These are phyloP conservation scores for Zasmidium citrigriseum DNA, from an alignment of 2,329 filamentous ascomycete genomes.

Conservation along the genomic window DNA sequence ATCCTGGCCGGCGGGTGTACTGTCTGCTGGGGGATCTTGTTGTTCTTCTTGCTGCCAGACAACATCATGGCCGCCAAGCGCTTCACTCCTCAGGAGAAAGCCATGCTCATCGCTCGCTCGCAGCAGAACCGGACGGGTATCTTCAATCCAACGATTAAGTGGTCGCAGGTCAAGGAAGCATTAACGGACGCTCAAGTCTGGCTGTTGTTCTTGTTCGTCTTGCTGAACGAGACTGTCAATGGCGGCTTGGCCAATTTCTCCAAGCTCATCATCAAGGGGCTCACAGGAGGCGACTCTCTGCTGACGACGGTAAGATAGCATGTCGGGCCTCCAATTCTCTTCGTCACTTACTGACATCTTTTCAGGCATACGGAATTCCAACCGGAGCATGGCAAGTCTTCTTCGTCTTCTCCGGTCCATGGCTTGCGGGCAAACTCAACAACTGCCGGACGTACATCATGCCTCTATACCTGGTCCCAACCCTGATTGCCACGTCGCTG, in stretches of 20 bases:
- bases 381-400: slow-evolving; percentile 56
- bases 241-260: slow-evolving; percentile 58
- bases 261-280: slow-evolving; percentile 57
- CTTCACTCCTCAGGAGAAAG: slow-evolving; percentile 58
- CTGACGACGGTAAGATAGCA: slow-evolving; percentile 12
- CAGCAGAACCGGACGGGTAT: slow-evolving; percentile 48
- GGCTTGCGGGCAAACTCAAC: slow-evolving; percentile 51
- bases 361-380: slow-evolving; percentile 54
- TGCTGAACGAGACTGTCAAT: slow-evolving; percentile 57
- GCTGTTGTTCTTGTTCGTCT: slow-evolving; percentile 37
- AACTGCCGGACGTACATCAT: slow-evolving; percentile 56
- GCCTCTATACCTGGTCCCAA: slow-evolving; percentile 54
- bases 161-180: slow-evolving; percentile 57
- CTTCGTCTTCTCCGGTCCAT: slow-evolving; percentile 57
- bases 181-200: slow-evolving; percentile 63
- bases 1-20: slow-evolving; percentile 64
- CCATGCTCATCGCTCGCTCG: slow-evolving; percentile 49
- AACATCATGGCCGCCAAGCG: slow-evolving; percentile 71
- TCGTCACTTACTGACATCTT: not conserved
- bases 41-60: slow-evolving; percentile 65
- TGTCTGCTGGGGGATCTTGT: slow-evolving; percentile 63
- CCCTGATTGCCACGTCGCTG: slow-evolving; percentile 50
- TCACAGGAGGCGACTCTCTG: slow-evolving; percentile 44
- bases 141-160: slow-evolving; percentile 51
- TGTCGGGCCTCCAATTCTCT: not conserved